These are phyloP conservation scores for Rhynchosporium agropyri DNA, from an alignment of 2,329 filamentous ascomycete species.

Conservation along the genomic window DNA sequence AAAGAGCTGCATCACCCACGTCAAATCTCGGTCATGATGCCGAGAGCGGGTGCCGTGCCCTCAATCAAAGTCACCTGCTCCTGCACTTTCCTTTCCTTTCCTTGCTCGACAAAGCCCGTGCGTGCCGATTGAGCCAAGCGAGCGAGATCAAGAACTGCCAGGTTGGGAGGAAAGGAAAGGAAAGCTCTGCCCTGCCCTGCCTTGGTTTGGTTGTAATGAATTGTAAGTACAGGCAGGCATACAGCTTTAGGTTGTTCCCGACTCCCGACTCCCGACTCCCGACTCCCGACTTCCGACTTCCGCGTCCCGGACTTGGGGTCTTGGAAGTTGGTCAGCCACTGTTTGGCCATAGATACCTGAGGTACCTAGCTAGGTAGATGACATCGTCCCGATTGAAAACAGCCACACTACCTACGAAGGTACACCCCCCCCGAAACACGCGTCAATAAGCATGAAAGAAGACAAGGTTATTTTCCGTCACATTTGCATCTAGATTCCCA, in stretches of 20 bases:
- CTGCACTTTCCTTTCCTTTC: background rate
- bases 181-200: too few relatives aligned
- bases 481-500: background rate
- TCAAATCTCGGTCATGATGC: background rate
- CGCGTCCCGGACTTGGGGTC: too few relatives aligned
- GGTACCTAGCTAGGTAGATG: too few relatives aligned
- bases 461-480: background rate
- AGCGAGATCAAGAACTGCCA: background rate
- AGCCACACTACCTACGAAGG: too few relatives aligned
- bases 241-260: too few relatives aligned
- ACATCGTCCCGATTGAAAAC: too few relatives aligned
- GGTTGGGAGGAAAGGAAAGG: constrained; percentile 2
- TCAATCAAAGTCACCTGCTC: background rate
- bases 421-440: background rate
- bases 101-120: background rate
- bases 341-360: too few relatives aligned
- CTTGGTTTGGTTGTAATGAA: too few relatives aligned
- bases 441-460: background rate
- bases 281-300: too few relatives aligned
- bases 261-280: too few relatives aligned
- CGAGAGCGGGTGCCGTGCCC: constrained; percentile 2
- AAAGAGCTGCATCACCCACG: constrained; percentile 10
- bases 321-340: too few relatives aligned
- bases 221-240: too few relatives aligned
- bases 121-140: constrained; percentile 1